Evolutionary conservation across 1,284 basidiomycete genomes (phyloP), one percentile per base, ranked within the genome.

Genomic region (Testicularia cyperi): DNA sequence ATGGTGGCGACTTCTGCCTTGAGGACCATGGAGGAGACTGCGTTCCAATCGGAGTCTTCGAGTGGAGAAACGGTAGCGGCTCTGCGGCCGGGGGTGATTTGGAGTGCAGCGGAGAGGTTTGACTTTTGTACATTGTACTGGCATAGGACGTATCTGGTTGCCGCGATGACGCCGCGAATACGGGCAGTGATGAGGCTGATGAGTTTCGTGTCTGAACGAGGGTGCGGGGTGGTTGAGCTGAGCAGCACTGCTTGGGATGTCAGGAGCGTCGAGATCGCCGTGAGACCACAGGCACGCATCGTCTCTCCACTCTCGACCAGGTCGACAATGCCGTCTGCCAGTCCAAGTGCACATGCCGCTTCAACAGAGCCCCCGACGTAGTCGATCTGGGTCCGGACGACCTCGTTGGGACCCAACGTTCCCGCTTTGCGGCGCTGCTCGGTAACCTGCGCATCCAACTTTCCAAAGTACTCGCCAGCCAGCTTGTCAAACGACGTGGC

Each of bases 331-430:
- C 92, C 95, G 79, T 98, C 95, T 2, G 95, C 95, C 53, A 98
- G 82, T 4, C 95, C 95, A 7, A 99, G 81, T 1, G 94, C 85
- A 79, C 95, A 99, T 14, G 95, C 95, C 3, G 95, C 94, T 79
- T 98, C 95, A 1, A 99, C 95, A 70, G 90, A 92, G 1, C 95
- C 95, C 6, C 94, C 92, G 8, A 99, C 86, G 74, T 97, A 97
- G 75, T 95, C 90, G 44, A 99, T 90, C 72, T 82, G 83, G 0
- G 94, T 97, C 63, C 72, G 52, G 21, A 60, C 21, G n/a, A 25
- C 8, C 18, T 54, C 42, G 7, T 38, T 46, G 12, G 68, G 21
- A 28, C 31, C 32, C 38, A 64, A 9, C 38, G 45, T 75, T 2
- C 82, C 82, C 0, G 78, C 83, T 1, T 39, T 47, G 2, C 74